phyloP scores from a whole-genome alignment of 2,329 filamentous ascomycete genomes.

The Aspergillus sp. region DNA sequence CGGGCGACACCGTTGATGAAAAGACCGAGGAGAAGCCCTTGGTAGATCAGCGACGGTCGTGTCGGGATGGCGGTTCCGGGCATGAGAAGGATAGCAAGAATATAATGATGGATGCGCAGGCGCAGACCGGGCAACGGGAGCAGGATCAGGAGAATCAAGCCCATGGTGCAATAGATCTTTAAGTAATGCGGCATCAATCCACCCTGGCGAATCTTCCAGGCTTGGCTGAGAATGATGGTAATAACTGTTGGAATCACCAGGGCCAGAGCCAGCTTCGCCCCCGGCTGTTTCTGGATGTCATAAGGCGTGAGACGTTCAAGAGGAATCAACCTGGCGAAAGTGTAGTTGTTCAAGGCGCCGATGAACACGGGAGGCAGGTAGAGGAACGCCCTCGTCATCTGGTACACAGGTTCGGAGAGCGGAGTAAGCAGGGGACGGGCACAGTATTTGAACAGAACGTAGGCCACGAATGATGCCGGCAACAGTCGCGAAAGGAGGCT shows the following conservation, averaged over 20 bases:
- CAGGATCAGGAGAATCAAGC: constrained; percentile 65
- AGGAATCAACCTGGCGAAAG: constrained; percentile 81
- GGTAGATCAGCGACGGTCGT: constrained; percentile 78
- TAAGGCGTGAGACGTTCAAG: constrained; percentile 89
- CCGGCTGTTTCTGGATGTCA: constrained; percentile 85
- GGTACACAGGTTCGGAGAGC: constrained; percentile 60
- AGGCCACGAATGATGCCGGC: constrained; percentile 82
- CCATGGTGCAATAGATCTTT: constrained; percentile 71
- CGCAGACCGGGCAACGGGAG: constrained; percentile 73
- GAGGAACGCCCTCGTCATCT: constrained; percentile 84
- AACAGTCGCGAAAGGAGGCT: constrained; percentile 77
- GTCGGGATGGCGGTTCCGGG: constrained; percentile 89
- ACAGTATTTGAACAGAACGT: constrained; percentile 83
- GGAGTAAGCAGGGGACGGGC: constrained; percentile 69
- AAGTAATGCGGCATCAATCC: constrained; percentile 77
- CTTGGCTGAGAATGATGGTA: constrained; percentile 69
- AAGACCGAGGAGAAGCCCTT: constrained; percentile 83
- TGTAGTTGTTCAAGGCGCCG: constrained; percentile 90
- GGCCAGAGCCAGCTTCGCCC: constrained; percentile 78
- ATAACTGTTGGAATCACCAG: constrained; percentile 72
- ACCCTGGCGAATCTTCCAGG: constrained; percentile 83
- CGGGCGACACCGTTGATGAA: constrained; percentile 93
- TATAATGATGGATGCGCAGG: constrained; percentile 92
- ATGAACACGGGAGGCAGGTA: constrained; percentile 92
- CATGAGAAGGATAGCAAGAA: constrained; percentile 80